Evolutionary conservation across 495 filamentous ascomycete species (phyloP).

Genomic region (Tirmania nivea): DNA sequence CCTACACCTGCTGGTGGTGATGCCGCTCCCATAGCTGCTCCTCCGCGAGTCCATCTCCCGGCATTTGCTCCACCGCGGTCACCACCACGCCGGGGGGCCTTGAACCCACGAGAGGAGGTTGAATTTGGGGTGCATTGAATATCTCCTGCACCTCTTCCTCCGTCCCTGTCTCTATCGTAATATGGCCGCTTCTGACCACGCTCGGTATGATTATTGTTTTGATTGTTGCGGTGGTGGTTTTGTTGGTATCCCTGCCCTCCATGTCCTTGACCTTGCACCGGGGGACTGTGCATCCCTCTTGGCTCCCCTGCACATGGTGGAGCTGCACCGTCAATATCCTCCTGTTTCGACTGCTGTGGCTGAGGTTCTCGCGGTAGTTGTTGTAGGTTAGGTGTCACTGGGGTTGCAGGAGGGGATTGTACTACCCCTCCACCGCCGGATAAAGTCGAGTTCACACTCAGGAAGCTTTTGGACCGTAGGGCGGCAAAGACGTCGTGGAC

Average conservation of each 20-base stretch:
- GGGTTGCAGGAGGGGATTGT: constrained; percentile 5
- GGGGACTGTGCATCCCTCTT: constrained; percentile 18
- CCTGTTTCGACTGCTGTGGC: too few relatives aligned
- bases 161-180: constrained; percentile 22
- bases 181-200: constrained; percentile 23
- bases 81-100: constrained; percentile 51
- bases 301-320: constrained; percentile 8
- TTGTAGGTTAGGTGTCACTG: constrained; percentile 5
- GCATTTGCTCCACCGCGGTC: constrained; percentile 28
- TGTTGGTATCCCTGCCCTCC: neutral
- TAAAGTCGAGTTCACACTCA: constrained; percentile 30
- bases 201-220: neutral
- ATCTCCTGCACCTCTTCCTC: constrained; percentile 15
- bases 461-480: constrained; percentile 40
- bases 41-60: constrained; percentile 15
- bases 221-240: too few relatives aligned
- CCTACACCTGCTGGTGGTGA: constrained; percentile 1
- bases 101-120: constrained; percentile 28
- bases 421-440: constrained; percentile 8
- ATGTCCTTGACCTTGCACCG: neutral
- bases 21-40: constrained; percentile 7
- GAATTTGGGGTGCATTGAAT: constrained; percentile 23
- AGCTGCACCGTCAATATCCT: too few relatives aligned
- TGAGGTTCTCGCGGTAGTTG: constrained; percentile 1
- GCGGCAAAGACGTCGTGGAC: constrained; percentile 70